Percentiles rank a stretch among this genome's conserved stretches.
Conservation (phyloP, 1,284 basidiomycete genomes). For the Rhodotorula sp. region DNA sequence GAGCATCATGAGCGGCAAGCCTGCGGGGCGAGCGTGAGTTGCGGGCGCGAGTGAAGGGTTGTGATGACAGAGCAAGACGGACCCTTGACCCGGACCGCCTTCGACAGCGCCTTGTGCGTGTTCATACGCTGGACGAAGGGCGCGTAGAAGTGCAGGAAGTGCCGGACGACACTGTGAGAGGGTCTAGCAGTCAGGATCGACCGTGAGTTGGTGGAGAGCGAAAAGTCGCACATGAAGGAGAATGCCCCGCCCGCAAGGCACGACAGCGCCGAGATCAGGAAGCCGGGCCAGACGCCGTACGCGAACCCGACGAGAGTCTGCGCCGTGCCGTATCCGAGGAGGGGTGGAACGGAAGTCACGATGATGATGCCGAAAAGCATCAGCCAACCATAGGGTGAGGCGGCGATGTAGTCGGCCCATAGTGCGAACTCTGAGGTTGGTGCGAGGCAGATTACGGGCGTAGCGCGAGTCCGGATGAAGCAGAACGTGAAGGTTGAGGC, state of each 20-base stretch:
- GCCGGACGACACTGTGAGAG: constrained; percentile 16
- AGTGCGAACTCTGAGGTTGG: constrained; percentile 59
- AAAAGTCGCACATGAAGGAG: constrained; percentile 65
- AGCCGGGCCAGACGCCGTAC: constrained; percentile 73
- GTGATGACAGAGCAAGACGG: not conserved
- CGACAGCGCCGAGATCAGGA: constrained; percentile 60
- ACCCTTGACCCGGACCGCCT: constrained; percentile 64
- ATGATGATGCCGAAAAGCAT: constrained; percentile 53
- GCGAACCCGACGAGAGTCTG: constrained; percentile 72
- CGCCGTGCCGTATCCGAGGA: constrained; percentile 69
- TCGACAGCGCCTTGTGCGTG: constrained; percentile 37
- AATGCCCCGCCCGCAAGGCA: constrained; percentile 67
- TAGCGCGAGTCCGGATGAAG: too few species aligned
- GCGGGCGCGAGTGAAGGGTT: too few species aligned
- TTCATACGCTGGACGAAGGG: constrained; percentile 32
- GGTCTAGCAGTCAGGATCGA: not conserved
- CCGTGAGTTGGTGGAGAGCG: not conserved
- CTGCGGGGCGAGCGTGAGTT: constrained; percentile 44
- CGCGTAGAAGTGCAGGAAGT: constrained; percentile 20
- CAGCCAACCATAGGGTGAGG: constrained; percentile 64
- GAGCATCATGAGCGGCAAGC: constrained; percentile 72
- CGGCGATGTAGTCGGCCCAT: constrained; percentile 63
- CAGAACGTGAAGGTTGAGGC: too few species aligned
- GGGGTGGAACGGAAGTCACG: constrained; percentile 71
- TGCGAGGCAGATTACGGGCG: too few species aligned